phyloP scores from a whole-genome alignment of 2,329 filamentous ascomycete species.

The Aspergillus sp. region DNA sequence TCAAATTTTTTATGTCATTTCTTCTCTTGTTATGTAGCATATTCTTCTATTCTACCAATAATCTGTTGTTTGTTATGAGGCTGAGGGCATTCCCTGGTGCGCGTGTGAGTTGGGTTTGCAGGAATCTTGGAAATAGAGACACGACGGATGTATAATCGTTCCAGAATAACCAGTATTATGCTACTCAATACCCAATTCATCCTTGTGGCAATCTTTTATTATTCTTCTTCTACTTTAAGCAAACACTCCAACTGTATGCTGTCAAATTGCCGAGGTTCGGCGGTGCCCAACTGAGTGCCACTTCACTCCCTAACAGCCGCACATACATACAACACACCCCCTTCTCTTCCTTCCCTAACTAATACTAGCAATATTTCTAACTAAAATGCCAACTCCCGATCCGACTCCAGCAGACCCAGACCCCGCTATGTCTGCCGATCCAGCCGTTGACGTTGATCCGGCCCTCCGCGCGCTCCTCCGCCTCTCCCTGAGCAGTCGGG shows the following conservation, averaged over 20 bases:
- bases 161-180: no score
- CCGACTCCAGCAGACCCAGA: slow-evolving; percentile 6
- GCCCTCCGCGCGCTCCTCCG: slow-evolving; percentile 78
- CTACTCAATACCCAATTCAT: no score
- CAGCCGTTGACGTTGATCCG: slow-evolving; percentile 48
- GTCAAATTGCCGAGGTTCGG: neutral
- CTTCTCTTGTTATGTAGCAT: neutral
- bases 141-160: neutral
- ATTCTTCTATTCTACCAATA: neutral
- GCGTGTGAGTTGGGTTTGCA: no score
- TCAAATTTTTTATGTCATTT: slow-evolving; percentile 10
- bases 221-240: neutral
- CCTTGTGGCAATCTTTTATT: neutral
- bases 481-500: slow-evolving; percentile 74
- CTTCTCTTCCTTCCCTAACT: neutral
- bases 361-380: neutral
- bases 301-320: neutral
- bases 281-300: neutral
- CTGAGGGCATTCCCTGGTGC: neutral
- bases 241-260: neutral
- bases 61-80: neutral
- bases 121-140: neutral
- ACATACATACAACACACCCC: neutral
- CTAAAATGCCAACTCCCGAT: neutral
- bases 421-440: slow-evolving; percentile 4